Evolutionary conservation across 2,329 filamentous ascomycete genomes (phyloP).

Genomic region (Coniochaeta ligniaria): DNA sequence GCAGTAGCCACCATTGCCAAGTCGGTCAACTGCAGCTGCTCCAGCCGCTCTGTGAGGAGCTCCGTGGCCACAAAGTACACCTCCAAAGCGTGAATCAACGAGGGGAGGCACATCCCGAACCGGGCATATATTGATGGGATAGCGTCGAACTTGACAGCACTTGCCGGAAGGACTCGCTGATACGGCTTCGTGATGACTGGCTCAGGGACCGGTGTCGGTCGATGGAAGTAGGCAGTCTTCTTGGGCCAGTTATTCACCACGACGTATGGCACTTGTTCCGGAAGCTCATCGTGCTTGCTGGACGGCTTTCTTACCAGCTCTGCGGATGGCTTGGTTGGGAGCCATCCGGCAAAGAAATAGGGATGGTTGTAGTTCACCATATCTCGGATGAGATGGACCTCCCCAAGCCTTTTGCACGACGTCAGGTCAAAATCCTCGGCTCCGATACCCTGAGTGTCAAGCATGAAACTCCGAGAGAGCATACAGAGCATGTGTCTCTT

Average conservation of each 20-base stretch:
- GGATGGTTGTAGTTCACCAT: slow-evolving; percentile 19
- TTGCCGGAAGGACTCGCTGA: slow-evolving; percentile 34
- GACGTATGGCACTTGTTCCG: slow-evolving; percentile 41
- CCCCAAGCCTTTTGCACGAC: slow-evolving; percentile 3
- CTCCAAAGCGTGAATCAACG: slow-evolving; percentile 64
- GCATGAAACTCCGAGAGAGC: slow-evolving; percentile 13
- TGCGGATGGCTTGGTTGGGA: slow-evolving; percentile 35
- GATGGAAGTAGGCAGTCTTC: slow-evolving; percentile 53
- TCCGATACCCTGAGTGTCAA: slow-evolving; percentile 25
- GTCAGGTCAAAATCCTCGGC: slow-evolving; percentile 16
- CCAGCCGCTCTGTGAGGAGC: slow-evolving; percentile 49
- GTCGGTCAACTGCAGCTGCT: slow-evolving; percentile 44
- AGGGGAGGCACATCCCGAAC: slow-evolving; percentile 61
- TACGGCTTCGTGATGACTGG: slow-evolving; percentile 27
- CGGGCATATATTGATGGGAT: slow-evolving; percentile 35
- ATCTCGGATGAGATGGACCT: slow-evolving; percentile 33
- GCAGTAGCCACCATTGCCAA: slow-evolving; percentile 56
- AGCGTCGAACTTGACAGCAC: slow-evolving; percentile 41
- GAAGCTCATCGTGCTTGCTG: slow-evolving; percentile 27
- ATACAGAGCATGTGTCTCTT: slow-evolving; percentile 37
- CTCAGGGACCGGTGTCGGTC: slow-evolving; percentile 4
- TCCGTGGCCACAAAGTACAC: slow-evolving; percentile 54
- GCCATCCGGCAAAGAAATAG: slow-evolving; percentile 30
- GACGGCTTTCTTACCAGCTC: slow-evolving; percentile 30
- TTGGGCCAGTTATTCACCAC: slow-evolving; percentile 42